These are phyloP conservation scores for Aspergillus sp. DNA, from an alignment of 2,329 filamentous ascomycete species.

Conservation along the genomic window DNA sequence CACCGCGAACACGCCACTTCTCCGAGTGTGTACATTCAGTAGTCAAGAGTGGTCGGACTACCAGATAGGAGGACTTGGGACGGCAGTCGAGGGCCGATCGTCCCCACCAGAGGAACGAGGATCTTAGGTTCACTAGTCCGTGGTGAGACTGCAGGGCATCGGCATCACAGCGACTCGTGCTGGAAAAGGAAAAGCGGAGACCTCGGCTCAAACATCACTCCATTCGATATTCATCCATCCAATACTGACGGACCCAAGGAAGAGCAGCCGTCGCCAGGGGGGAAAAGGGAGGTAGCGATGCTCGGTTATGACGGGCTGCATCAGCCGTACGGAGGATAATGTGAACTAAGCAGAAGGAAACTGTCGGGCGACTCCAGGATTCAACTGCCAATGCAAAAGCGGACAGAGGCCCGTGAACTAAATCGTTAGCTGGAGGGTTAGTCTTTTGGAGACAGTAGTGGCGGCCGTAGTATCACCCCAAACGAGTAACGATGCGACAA, in stretches of 20 bases:
- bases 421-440: constrained; percentile 22
- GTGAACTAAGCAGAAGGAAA: not conserved
- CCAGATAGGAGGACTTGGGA: constrained; percentile 17
- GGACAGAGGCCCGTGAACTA: constrained; percentile 18
- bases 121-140: constrained; percentile 21
- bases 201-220: constrained; percentile 10
- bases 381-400: constrained; percentile 10
- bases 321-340: not conserved
- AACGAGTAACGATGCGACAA: constrained; percentile 21
- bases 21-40: constrained; percentile 16
- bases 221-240: not conserved
- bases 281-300: not conserved
- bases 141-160: constrained; percentile 15
- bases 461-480: constrained; percentile 12
- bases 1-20: constrained; percentile 20
- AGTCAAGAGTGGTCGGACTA: constrained; percentile 7
- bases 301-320: not conserved
- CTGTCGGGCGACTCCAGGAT: not conserved
- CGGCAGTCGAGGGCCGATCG: constrained; percentile 29
- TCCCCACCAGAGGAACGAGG: constrained; percentile 27
- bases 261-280: not conserved
- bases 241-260: not conserved
- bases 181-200: constrained; percentile 14
- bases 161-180: constrained; percentile 18
- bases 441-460: constrained; percentile 14